phyloP scores from a whole-genome alignment of 495 filamentous ascomycete genomes.

The Hypomontagnella monticulosa region DNA sequence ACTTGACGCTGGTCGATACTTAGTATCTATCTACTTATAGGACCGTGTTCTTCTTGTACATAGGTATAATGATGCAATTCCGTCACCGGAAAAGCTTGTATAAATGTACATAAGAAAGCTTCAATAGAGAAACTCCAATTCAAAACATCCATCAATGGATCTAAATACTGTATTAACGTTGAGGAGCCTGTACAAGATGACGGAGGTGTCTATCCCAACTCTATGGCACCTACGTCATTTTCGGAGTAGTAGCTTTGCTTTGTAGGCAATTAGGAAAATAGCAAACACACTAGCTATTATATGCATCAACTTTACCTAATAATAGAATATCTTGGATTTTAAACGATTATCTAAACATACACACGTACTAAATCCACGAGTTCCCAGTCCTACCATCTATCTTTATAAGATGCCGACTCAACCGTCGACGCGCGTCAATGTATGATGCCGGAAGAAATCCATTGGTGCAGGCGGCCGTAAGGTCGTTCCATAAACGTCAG shows the following conservation, averaged over 20 bases:
- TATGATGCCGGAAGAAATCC: constrained; percentile 2
- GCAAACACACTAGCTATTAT: too few relatives aligned
- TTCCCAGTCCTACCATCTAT: too few relatives aligned
- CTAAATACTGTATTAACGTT: neutral
- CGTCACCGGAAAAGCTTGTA: neutral
- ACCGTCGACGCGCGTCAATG: constrained; percentile 8
- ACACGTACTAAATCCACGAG: too few relatives aligned
- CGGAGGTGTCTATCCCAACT: constrained; percentile 11
- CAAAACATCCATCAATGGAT: neutral
- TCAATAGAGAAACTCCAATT: neutral
- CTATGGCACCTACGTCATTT: constrained; percentile 30
- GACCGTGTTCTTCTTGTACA: constrained; percentile 12
- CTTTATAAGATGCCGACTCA: neutral
- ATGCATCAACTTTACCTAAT: too few relatives aligned
- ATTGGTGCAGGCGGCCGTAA: constrained; percentile 15
- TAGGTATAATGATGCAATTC: neutral
- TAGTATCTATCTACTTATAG: neutral
- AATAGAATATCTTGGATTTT: too few relatives aligned
- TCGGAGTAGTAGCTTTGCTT: constrained; percentile 1
- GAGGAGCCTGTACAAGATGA: neutral
- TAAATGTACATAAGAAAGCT: neutral
- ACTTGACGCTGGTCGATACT: neutral
- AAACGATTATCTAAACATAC: too few relatives aligned
- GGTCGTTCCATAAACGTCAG: constrained; percentile 9
- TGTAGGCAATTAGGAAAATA: neutral